Percentiles rank a stretch among this genome's conserved stretches.
phyloP scores from a whole-genome alignment of 2,329 filamentous ascomycete genomes.

The Helminthosporium solani region DNA sequence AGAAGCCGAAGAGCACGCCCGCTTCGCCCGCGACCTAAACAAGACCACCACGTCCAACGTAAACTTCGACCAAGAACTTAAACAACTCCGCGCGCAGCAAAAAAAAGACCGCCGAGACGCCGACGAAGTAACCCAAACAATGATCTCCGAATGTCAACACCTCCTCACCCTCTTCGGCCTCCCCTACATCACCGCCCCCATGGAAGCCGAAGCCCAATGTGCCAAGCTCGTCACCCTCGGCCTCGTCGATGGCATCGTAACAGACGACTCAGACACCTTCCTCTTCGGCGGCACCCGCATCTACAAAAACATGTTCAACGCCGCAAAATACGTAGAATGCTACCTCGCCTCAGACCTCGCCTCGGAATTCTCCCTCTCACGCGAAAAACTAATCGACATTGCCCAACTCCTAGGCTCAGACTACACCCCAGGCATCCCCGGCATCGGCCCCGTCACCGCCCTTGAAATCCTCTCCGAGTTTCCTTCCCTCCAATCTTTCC shows the following conservation, averaged over 20 bases:
- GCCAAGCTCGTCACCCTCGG: slow-evolving; percentile 84
- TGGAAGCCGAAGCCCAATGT: slow-evolving; percentile 98
- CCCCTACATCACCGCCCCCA: slow-evolving; percentile 94
- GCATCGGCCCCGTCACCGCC: slow-evolving; percentile 90
- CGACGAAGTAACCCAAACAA: slow-evolving; percentile 93
- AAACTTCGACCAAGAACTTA: slow-evolving; percentile 85
- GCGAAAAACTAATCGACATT: slow-evolving; percentile 83
- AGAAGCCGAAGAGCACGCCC: slow-evolving; percentile 90
- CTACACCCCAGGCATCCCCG: slow-evolving; percentile 89
- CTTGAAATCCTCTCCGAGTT: slow-evolving; percentile 95
- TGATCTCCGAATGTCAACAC: slow-evolving; percentile 93
- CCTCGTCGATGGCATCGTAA: slow-evolving; percentile 95
- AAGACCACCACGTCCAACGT: slow-evolving; percentile 66
- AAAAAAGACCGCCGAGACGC: slow-evolving; percentile 95
- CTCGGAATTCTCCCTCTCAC: slow-evolving; percentile 81
- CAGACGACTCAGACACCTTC: slow-evolving; percentile 95
- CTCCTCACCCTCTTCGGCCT: slow-evolving; percentile 87
- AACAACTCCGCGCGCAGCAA: slow-evolving; percentile 85
- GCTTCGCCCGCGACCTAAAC: slow-evolving; percentile 87
- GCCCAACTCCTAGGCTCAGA: slow-evolving; percentile 91
- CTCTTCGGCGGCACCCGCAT: slow-evolving; percentile 93
- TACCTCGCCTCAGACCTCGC: slow-evolving; percentile 83
- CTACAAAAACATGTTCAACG: slow-evolving; percentile 99
- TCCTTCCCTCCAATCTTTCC: slow-evolving; percentile 71
- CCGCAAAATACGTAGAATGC: slow-evolving; percentile 96